phyloP scores from a whole-genome alignment of 441 rosid species.

The Jatropha multifida region DNA sequence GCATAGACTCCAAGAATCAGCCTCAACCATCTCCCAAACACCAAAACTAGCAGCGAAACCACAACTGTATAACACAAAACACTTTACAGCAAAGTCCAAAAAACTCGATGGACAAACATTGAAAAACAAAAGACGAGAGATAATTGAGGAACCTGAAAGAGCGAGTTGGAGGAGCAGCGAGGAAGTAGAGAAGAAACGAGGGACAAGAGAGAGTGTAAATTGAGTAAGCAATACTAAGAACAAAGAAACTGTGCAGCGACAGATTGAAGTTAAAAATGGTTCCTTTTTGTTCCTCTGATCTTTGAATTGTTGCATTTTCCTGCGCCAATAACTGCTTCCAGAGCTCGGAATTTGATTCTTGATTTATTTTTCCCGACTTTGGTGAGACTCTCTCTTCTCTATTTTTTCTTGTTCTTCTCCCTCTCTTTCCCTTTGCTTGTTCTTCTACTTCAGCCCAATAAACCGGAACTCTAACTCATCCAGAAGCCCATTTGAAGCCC shows the following conservation, averaged over 20 bases:
- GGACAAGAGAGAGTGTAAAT: constrained; percentile 33
- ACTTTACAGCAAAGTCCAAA: neutral
- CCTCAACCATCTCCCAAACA: constrained; percentile 42
- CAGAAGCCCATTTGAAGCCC: neutral
- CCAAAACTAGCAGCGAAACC: constrained; percentile 34
- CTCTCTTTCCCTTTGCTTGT: neutral
- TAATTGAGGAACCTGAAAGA: constrained; percentile 38
- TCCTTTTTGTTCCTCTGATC: constrained; percentile 16
- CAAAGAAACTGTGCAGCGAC: constrained; percentile 35
- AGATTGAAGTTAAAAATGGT: constrained; percentile 11
- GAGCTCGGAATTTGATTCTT: neutral
- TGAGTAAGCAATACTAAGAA: constrained; percentile 41
- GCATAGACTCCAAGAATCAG: constrained; percentile 44
- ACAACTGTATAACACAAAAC: constrained; percentile 29
- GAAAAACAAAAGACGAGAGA: neutral
- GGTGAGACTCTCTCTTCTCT: too few relatives aligned
- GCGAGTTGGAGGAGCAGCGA: constrained; percentile 37
- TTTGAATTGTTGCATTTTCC: constrained; percentile 16
- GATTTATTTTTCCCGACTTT: too few relatives aligned
- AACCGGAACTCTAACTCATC: neutral
- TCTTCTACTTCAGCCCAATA: neutral
- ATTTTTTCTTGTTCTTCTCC: neutral
- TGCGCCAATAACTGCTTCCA: neutral
- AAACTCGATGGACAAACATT: neutral
- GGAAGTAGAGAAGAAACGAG: constrained; percentile 44